These are phyloP conservation scores for Sugiyamaella sp. DNA, from an alignment of 1,139 yeast species.

Conservation along the genomic window DNA sequence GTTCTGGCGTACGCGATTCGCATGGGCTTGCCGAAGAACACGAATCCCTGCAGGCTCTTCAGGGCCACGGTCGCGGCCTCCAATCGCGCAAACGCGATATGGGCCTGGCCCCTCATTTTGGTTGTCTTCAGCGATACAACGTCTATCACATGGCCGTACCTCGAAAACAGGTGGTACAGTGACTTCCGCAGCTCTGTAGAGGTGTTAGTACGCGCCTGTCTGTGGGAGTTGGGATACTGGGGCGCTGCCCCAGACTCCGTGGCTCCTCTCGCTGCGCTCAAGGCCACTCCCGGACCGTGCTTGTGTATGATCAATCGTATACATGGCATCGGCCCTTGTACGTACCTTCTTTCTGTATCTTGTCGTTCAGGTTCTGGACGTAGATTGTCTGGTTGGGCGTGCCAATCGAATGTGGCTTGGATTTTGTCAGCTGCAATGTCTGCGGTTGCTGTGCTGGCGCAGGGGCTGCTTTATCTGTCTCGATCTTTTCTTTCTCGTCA, in stretches of 20 bases:
- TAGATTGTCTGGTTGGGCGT: slow-evolving; percentile 58
- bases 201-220: too few relatives aligned
- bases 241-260: too few relatives aligned
- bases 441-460: neutral
- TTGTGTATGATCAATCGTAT: neutral
- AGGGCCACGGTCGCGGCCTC: slow-evolving; percentile 59
- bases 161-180: slow-evolving; percentile 63
- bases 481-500: too few relatives aligned
- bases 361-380: slow-evolving; percentile 66
- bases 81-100: slow-evolving; percentile 56
- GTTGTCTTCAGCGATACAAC: slow-evolving; percentile 53
- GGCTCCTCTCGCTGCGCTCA: too few relatives aligned
- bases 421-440: neutral
- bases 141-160: slow-evolving; percentile 69
- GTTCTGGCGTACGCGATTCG: slow-evolving; percentile 51
- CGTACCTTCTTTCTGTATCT: slow-evolving; percentile 49
- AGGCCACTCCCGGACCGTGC: too few relatives aligned
- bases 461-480: too few relatives aligned
- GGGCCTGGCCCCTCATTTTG: slow-evolving; percentile 77
- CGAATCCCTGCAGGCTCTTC: slow-evolving; percentile 51
- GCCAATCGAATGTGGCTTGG: slow-evolving; percentile 23
- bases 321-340: slow-evolving; percentile 10
- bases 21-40: slow-evolving; percentile 61
- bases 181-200: slow-evolving; percentile 51
- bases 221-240: too few relatives aligned